Evolutionary conservation across 2,329 filamentous ascomycete genomes (phyloP).

Genomic region (Phaeosphaeria sp.): DNA sequence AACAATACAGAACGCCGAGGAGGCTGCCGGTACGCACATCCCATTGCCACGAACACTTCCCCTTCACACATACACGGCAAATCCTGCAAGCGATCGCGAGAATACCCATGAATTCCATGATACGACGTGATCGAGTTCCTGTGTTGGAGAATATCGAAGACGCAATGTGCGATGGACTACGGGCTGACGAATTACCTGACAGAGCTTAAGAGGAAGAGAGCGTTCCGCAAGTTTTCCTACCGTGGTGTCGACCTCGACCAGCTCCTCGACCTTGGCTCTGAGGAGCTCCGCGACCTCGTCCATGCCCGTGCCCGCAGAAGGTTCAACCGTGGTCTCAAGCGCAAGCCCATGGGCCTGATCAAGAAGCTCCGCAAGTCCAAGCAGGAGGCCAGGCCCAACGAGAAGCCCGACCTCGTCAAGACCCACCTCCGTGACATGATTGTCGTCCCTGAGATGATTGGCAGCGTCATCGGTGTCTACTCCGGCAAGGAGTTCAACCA

Average conservation of each 20-base stretch:
- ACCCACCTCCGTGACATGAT: conserved; percentile 99
- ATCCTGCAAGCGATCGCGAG: conserved; percentile 16
- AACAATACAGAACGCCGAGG: conserved; percentile 80
- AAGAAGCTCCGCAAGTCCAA: conserved; percentile 98
- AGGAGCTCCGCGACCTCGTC: conserved; percentile 98
- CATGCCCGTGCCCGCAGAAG: conserved; percentile 97
- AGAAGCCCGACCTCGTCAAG: conserved; percentile 99
- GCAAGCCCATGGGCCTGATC: conserved; percentile 99
- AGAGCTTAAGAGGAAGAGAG: conserved; percentile 99
- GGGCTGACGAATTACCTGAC: conserved; percentile 37
- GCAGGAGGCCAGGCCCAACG: conserved; percentile 72
- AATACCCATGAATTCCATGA: background rate
- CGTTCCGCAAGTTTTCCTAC: conserved; percentile 99
- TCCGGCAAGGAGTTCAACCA: conserved; percentile 99
- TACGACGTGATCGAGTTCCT: background rate
- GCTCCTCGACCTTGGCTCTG: conserved; percentile 98
- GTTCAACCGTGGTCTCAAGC: conserved; percentile 99
- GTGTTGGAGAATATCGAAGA: conserved; percentile 2
- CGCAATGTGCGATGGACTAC: conserved; percentile 14
- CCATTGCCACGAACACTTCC: conserved; percentile 12
- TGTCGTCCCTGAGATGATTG: conserved; percentile 99
- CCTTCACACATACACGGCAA: conserved; percentile 1
- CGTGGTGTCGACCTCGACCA: conserved; percentile 99
- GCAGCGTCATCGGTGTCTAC: conserved; percentile 98
- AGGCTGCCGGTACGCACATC: conserved; percentile 75